Evolutionary conservation across 2,329 filamentous ascomycete genomes (phyloP), one percentile per base, ranked within the genome.

Genomic region (Cladophialophora psammophila): DNA sequence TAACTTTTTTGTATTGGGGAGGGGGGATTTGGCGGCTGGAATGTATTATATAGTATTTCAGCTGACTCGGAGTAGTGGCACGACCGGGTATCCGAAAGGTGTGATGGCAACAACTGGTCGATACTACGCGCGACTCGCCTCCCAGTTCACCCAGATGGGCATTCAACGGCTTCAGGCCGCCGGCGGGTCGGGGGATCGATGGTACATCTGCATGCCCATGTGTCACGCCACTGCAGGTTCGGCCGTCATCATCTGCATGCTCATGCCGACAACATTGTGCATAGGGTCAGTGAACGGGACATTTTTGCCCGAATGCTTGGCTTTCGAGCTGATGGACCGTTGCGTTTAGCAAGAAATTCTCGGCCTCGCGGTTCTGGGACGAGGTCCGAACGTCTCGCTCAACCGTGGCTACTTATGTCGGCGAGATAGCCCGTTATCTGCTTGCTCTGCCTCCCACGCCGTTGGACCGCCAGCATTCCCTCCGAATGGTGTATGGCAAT

Each of bases 191-290:
- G 32, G 32, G 10, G 88, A 91, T 75, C 81, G 88, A 31, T 92
- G 88, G 85, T 93, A 92, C 74, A 85, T 88, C 74, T 91, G 89
- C 76, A 93, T 93, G 90, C 91, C 87, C 0, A 80, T 91, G 40
- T 93, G 92, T 74, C 91, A 93, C 75, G 90, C 90, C 13, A 93
- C 91, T 0, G 90, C 54, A 40, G 94, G 5, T 83, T 96, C 53
- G 91, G 90, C 32, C 86, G 94, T 64, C 78, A 84, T 50, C 18
- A 50, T 50, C 15, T 50, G 45, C 45, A 57, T 57, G 54, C n/a
- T 57, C 13, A 38, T 36, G 32, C 54, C 35, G 12, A 38, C 35
- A 4, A 57, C 54, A 40, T 13, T 57, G 82, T 87, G 55, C 85
- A 86, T 31, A 77, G 95, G 40, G 77, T 84, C 63, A 78, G 80